Conservation (phyloP, 2,329 filamentous ascomycete species). For the Chaetomium sp. region DNA sequence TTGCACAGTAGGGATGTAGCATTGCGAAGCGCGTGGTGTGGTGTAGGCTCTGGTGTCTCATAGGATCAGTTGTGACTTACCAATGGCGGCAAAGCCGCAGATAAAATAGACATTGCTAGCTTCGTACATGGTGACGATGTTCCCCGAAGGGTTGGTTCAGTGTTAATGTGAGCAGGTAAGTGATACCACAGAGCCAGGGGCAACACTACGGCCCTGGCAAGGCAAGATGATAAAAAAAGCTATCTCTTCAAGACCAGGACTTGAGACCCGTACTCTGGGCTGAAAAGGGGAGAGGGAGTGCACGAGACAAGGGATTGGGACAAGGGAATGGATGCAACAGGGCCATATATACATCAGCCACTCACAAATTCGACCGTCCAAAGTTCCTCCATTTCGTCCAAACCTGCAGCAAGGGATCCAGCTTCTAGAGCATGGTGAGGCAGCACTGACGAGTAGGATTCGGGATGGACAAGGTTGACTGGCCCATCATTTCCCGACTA, state of each 20-base stretch:
- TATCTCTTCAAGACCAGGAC: neutral
- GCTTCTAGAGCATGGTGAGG: neutral
- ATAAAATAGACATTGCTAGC: slow-evolving; percentile 60
- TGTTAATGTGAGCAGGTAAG: neutral
- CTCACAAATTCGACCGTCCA: neutral
- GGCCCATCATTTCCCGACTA: slow-evolving; percentile 19
- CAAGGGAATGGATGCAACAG: slow-evolving; percentile 15
- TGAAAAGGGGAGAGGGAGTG: neutral
- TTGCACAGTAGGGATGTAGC: neutral
- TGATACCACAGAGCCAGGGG: neutral
- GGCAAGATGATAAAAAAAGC: neutral
- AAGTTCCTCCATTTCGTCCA: neutral
- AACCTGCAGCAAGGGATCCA: slow-evolving; percentile 6
- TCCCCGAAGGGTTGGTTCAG: neutral
- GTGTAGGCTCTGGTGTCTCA: neutral
- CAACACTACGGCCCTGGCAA: neutral
- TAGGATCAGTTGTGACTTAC: slow-evolving; percentile 40
- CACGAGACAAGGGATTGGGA: neutral
- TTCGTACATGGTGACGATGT: slow-evolving; percentile 43
- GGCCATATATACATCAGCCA: slow-evolving; percentile 7
- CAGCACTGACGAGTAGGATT: neutral
- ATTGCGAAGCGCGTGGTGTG: neutral
- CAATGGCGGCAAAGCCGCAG: slow-evolving; percentile 64
- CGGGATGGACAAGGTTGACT: slow-evolving; percentile 1
- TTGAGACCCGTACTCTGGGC: neutral